Conservation (phyloP, 1,284 basidiomycete genomes). For the Serendipita sp. region DNA sequence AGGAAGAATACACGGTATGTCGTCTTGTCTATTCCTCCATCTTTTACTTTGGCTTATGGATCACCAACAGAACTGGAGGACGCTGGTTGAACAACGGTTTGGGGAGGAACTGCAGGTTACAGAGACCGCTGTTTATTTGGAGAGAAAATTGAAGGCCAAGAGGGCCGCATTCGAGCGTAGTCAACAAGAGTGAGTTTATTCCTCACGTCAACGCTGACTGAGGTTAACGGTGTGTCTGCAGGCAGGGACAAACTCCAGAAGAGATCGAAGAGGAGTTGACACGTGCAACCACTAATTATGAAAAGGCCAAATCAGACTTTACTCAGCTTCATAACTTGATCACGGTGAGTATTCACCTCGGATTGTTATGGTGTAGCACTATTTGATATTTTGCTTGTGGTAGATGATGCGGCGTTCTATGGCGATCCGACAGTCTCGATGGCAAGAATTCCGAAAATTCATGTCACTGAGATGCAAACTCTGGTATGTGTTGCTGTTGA, state of each 20-base stretch:
- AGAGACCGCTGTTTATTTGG: slow-evolving; percentile 25
- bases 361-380: neutral
- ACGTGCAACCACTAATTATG: slow-evolving; percentile 39
- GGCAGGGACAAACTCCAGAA: slow-evolving; percentile 64
- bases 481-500: slow-evolving; percentile 7
- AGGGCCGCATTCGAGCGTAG: slow-evolving; percentile 54
- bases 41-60: neutral
- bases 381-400: neutral
- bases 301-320: slow-evolving; percentile 46
- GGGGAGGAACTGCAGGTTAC: neutral
- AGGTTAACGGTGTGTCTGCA: slow-evolving; percentile 20
- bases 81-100: neutral
- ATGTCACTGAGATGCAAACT: slow-evolving; percentile 73
- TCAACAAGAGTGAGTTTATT: slow-evolving; percentile 41
- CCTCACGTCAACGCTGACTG: neutral
- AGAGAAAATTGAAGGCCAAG: slow-evolving; percentile 44
- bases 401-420: slow-evolving; percentile 55
- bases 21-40: neutral
- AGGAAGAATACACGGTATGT: neutral
- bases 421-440: slow-evolving; percentile 49
- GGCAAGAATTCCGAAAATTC: slow-evolving; percentile 77
- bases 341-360: slow-evolving; percentile 29
- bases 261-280: slow-evolving; percentile 59
- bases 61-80: neutral
- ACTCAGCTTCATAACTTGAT: slow-evolving; percentile 48